Percentiles rank a stretch among this genome's conserved stretches.
Evolutionary conservation across 73 alveolate species (phyloP).

Genomic region (Tetrahymena thermophila): DNA sequence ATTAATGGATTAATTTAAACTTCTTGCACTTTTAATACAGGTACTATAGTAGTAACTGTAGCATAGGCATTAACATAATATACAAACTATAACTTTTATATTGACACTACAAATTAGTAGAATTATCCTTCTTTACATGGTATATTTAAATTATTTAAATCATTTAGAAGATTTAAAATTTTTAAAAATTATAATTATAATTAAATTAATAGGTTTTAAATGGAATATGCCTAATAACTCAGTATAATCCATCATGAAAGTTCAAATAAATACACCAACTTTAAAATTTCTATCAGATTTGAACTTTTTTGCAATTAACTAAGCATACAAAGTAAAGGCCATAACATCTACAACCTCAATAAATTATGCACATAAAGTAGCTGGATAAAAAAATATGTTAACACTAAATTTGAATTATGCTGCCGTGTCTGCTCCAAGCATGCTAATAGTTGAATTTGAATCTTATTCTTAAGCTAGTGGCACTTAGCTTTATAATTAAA

Average conservation of each 20-base stretch:
- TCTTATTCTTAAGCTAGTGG: neutral
- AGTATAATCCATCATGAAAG: neutral
- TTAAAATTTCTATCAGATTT: neutral
- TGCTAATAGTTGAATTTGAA: neutral
- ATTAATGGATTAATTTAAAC: neutral
- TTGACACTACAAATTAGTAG: neutral
- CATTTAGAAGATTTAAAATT: neutral
- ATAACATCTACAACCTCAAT: neutral
- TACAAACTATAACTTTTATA: neutral
- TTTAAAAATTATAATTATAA: neutral
- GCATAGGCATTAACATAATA: neutral
- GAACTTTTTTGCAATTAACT: neutral
- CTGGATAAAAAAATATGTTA: neutral
- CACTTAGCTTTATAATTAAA: neutral
- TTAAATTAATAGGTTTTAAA: neutral
- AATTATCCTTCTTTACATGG: neutral
- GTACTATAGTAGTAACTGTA: neutral
- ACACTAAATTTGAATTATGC: neutral
- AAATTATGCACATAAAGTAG: neutral
- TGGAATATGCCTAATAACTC: neutral
- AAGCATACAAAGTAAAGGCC: neutral
- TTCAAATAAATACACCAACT: neutral
- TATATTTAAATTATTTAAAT: neutral
- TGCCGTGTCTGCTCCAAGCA: neutral
- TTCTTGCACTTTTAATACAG: neutral